Percentiles rank a stretch among this genome's conserved stretches.
Evolutionary conservation across 176 grass and related monocot species (phyloP).

Genomic region (barley (Hordeum vulgare)): MorexV3_pseudomolecules_assembly NC_058518.1:485164297-485164796

Average conservation of each 20-base stretch:
- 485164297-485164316: not conserved
- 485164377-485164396: not conserved
- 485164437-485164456: not conserved
- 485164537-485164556: not conserved
- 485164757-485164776: too few species aligned
- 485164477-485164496: not conserved
- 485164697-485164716: not conserved
- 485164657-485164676: not conserved
- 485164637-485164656: too few species aligned
- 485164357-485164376: not conserved
- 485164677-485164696: not conserved
- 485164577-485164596: not conserved
- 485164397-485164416: not conserved
- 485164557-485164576: not conserved
- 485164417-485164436: not conserved
- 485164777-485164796: not conserved
- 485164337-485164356: not conserved
- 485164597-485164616: not conserved
- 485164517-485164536: not conserved
- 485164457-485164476: not conserved
- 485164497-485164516: not conserved
- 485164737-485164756: not conserved
- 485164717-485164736: not conserved
- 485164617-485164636: too few species aligned
- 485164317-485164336: not conserved